Percentiles rank a stretch among this genome's conserved stretches.
Evolutionary conservation across 768 basidiomycete species (phyloP).

Genomic region (Pleurotus eryngii): DNA sequence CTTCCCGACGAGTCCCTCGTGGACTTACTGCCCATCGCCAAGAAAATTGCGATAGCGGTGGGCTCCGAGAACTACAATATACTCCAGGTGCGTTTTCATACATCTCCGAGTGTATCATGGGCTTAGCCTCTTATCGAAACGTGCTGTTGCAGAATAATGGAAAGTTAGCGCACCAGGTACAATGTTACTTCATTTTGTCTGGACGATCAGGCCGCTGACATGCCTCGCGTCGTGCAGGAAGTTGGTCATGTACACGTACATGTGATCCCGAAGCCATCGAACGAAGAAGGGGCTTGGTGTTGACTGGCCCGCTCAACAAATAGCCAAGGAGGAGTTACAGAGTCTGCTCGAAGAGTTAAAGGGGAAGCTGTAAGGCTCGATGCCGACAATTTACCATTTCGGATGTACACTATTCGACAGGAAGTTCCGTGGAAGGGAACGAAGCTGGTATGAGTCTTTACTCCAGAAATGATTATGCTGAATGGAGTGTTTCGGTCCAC

Average conservation of each 20-base stretch:
- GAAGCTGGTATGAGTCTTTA: neutral
- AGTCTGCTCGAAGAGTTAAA: conserved; percentile 57
- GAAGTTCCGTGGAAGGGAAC: neutral
- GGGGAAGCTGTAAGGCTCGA: conserved; percentile 38
- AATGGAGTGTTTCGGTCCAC: no score
- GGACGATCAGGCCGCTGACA: neutral
- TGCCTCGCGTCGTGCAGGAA: conserved; percentile 31
- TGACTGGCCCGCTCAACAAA: conserved; percentile 68
- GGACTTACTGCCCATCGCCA: conserved; percentile 77
- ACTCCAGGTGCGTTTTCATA: conserved; percentile 42
- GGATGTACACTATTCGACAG: no score
- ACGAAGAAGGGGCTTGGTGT: conserved; percentile 78
- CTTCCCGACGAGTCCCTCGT: conserved; percentile 81
- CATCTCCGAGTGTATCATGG: neutral
- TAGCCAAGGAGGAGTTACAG: conserved; percentile 64
- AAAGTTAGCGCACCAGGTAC: conserved; percentile 55
- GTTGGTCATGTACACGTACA: conserved; percentile 92
- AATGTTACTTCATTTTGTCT: neutral
- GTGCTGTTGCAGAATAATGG: conserved; percentile 38
- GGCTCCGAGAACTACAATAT: conserved; percentile 83
- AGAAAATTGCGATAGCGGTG: conserved; percentile 81
- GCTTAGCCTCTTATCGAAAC: neutral
- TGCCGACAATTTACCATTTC: no score
- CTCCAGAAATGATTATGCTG: no score
- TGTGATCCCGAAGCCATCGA: conserved; percentile 70